Evolutionary conservation across 768 basidiomycete species (phyloP), one percentile per base, ranked within the genome.

Genomic region (Tricholoma terreum): DNA sequence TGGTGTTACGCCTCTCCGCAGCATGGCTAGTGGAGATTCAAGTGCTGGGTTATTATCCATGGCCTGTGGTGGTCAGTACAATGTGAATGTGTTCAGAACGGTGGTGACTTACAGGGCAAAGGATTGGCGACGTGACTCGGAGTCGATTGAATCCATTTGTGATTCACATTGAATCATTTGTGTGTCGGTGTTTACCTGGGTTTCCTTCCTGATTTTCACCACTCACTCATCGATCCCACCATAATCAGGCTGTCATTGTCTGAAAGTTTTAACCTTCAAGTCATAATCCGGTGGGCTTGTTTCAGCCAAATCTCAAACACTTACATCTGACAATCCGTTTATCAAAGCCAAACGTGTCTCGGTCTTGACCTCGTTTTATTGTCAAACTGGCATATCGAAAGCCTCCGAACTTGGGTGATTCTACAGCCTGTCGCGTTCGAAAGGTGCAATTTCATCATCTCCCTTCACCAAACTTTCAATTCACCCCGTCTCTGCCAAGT

Each of bases 371-470:
- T 27, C 24, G 24, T 35, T 22, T 17, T 46, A 7, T 35, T 21
- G 10, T 50, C 51, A 30, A 55, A 9, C 34, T 36, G 34, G 50
- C 36, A 54, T 31, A 24, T 24, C 51, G n/a, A n/a, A n/a, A 50
- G 6, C 35, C 7, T 43, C 22, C 7, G 50, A 45, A 21, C 7
- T 27, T 31, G 57, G 54, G 30, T n/a, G 21, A 50, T 31, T 45
- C 43, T 48, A 48, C 10, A 19, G 38, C 19, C 31, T 42, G 17
- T 31, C 53, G 59, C 50, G 58, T 58, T 62, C 12, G 61, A 49
- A 61, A 66, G 65, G 65, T 66, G 55, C 49, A 42, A 24, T 58
- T 8, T 30, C 45, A 51, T 38, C 33, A 50, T 45, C n/a, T 30
- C 43, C 6, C 33, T 22, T 17, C 24, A 19, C 14, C 42, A 34